Evolutionary conservation across 495 filamentous ascomycete species (phyloP).

Genomic region (Tuber aestivum): DNA sequence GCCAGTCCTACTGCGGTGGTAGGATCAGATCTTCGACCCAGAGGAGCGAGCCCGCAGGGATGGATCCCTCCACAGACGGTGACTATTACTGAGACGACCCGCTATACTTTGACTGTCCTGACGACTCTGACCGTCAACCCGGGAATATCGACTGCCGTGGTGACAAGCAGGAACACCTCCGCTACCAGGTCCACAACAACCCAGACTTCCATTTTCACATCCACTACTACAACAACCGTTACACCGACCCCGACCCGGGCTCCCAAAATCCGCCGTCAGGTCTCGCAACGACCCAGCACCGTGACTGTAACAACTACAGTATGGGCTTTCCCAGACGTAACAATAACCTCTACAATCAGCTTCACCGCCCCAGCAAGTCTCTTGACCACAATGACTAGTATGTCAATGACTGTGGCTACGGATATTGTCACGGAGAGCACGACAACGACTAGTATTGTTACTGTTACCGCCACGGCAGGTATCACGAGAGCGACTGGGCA

Average conservation of each 20-base stretch:
- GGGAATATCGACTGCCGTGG: not conserved
- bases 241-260: not conserved
- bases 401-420: not conserved
- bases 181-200: not conserved
- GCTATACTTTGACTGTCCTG: not conserved
- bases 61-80: not conserved
- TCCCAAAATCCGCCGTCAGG: not conserved
- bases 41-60: not conserved
- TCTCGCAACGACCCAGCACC: not conserved
- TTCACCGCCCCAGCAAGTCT: not conserved
- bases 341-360: not conserved
- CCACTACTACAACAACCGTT: not conserved
- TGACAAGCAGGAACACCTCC: not conserved
- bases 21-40: not conserved
- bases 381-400: not conserved
- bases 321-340: not conserved
- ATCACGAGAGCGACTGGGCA: not conserved
- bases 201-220: not conserved
- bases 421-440: not conserved
- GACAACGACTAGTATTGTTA: not conserved
- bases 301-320: not conserved
- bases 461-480: not conserved
- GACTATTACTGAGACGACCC: not conserved
- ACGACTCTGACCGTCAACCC: not conserved
- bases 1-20: not conserved